These are phyloP conservation scores for Chytriomyces confervae DNA, from an alignment of 192 early-diverging fungal species.

Conservation along the genomic window DNA sequence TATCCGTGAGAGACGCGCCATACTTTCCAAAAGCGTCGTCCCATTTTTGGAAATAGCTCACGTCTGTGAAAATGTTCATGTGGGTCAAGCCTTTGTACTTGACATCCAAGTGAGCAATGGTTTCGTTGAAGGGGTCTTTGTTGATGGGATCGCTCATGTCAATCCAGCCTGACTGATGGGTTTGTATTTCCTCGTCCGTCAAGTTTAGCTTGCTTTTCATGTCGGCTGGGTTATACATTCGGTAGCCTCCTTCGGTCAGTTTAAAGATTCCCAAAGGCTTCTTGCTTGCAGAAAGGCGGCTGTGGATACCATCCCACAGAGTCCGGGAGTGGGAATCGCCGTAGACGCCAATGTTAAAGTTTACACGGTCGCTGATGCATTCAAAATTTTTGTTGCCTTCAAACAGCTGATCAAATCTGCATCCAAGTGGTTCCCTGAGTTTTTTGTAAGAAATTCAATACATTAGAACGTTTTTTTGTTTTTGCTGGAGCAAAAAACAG, in stretches of 20 bases:
- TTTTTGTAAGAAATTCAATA: neutral
- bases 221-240: neutral
- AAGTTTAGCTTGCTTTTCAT: neutral
- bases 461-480: neutral
- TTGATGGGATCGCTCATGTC: neutral
- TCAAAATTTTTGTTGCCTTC: conserved; percentile 3
- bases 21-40: neutral
- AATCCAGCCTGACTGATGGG: neutral
- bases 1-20: neutral
- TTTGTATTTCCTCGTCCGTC: neutral
- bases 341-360: neutral
- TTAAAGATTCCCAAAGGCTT: neutral
- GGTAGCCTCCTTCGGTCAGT: too few relatives aligned
- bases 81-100: neutral
- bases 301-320: conserved; percentile 11
- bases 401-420: conserved; percentile 30
- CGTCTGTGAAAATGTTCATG: neutral
- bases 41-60: neutral
- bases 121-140: neutral
- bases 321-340: conserved; percentile 30
- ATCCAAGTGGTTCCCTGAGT: conserved; percentile 22
- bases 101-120: neutral
- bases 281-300: conserved; percentile 3
- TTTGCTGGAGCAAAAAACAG: too few relatives aligned
- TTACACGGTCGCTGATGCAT: conserved; percentile 1